These are phyloP conservation scores for Glycine tomentella DNA, from an alignment of 306 rosid genomes.

Conservation along the genomic window DNA sequence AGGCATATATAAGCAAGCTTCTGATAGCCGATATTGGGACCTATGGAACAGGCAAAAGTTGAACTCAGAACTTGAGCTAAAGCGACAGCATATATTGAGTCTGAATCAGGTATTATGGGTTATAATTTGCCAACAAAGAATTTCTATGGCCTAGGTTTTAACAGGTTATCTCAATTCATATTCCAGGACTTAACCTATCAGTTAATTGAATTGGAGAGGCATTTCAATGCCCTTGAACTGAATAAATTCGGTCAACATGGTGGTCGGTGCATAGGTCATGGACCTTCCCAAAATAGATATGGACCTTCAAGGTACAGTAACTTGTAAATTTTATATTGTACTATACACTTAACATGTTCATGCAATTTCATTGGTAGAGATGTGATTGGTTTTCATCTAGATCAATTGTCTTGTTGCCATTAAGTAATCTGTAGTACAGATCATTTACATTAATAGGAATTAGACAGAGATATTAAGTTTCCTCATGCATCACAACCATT, in stretches of 20 bases:
- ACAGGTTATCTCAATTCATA: slow-evolving; percentile 25
- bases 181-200: slow-evolving; percentile 82
- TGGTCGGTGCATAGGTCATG: slow-evolving; percentile 53
- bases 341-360: slow-evolving; percentile 17
- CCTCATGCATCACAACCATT: background rate
- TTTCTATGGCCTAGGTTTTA: slow-evolving; percentile 21
- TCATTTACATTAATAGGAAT: slow-evolving; percentile 13
- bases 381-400: slow-evolving; percentile 33
- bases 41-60: slow-evolving; percentile 89
- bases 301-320: slow-evolving; percentile 76
- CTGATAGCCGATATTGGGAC: slow-evolving; percentile 86
- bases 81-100: slow-evolving; percentile 69
- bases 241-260: slow-evolving; percentile 74
- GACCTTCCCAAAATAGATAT: slow-evolving; percentile 62
- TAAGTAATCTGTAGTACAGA: slow-evolving; percentile 1
- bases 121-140: slow-evolving; percentile 35
- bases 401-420: slow-evolving; percentile 3
- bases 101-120: slow-evolving; percentile 71
- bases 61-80: slow-evolving; percentile 85
- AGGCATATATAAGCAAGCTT: slow-evolving; percentile 84
- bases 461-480: background rate
- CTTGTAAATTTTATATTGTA: slow-evolving; percentile 27
- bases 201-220: slow-evolving; percentile 89
- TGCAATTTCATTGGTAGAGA: slow-evolving; percentile 38
- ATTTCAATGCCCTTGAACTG: slow-evolving; percentile 84